Evolutionary conservation across 1,139 yeast species (phyloP), one percentile per base, ranked within the genome.

Genomic region (Protomyces arabidopsidicola): DNA sequence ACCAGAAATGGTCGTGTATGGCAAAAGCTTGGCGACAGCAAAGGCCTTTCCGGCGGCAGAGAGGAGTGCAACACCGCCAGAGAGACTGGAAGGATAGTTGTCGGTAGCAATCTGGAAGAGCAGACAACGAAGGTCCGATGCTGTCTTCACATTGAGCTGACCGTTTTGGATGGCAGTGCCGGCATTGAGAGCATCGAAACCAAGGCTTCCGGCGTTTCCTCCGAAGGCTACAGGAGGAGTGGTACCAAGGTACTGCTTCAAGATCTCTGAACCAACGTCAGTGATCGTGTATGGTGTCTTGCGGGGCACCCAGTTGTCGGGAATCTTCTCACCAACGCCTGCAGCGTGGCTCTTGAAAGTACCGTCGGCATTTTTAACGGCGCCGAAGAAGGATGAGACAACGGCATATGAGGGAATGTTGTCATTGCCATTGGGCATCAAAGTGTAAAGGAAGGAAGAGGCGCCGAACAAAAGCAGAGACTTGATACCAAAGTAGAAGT

Each of bases 401-500:
- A 48, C 52, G 10, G 16, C 48, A 24, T 16, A 48, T 35, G 31
- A 58, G 52, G 31, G 42, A 38, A 27, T 50, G 45, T 31, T 51
- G 56, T 35, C 56, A 48, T 22, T 31, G 5, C 52, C 62, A 12
- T 24, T 52, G 3, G 62, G 62, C 62, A 58, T 58, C 9, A 58
- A 56, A 34, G 39, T 52, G 35, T 52, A 58, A 20, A 58, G 42
- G 62, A 58, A 58, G 16, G 55, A 34, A 9, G 62, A 58, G 10
- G 62, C 62, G 10, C 62, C 62, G 42, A 52, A 58, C 18, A 58
- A 42, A 31, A 58, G 31, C 20, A 58, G 52, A 12, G 62, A 58
- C 56, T 58, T 58, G 27, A 50, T 31, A 16, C 62, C 62, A 18
- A 58, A 58, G 53, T 58, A 58, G 53, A 58, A 58, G 62, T 58